Conservation (phyloP, 306 rosid genomes). For the Psophocarpus tetragonolobus region DNA sequence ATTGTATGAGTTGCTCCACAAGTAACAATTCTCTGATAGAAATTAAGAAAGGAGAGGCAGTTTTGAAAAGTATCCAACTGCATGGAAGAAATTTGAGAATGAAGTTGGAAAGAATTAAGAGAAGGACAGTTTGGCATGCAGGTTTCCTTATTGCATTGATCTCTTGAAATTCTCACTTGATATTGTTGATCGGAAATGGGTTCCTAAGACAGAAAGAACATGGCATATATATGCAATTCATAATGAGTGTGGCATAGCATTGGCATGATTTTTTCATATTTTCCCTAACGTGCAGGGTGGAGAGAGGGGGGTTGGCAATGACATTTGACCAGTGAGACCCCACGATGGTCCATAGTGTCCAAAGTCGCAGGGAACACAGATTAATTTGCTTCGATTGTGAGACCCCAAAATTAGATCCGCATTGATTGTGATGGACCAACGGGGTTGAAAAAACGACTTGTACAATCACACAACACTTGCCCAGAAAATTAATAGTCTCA, state of each 20-base stretch:
- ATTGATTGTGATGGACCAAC: conserved; percentile 37
- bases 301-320: not conserved
- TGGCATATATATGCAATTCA: not conserved
- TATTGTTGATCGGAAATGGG: conserved; percentile 15
- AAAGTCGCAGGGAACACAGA: conserved; percentile 26
- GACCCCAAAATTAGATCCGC: conserved; percentile 37
- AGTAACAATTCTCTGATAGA: too few species aligned
- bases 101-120: conserved; percentile 14
- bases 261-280: not conserved
- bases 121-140: too few species aligned
- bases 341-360: conserved; percentile 29
- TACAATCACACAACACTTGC: conserved; percentile 37
- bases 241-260: not conserved
- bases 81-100: not conserved
- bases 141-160: not conserved
- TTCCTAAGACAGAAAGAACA: conserved; percentile 16
- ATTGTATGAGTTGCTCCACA: too few species aligned
- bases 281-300: conserved; percentile 3
- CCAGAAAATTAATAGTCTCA: conserved; percentile 32
- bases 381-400: conserved; percentile 36
- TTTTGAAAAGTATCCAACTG: too few species aligned
- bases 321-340: conserved; percentile 37
- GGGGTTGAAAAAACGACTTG: not conserved
- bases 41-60: too few species aligned
- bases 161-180: not conserved